Conservation (phyloP, 352 stramenopile genomes). For the Phytophthora gonapodyides region DNA sequence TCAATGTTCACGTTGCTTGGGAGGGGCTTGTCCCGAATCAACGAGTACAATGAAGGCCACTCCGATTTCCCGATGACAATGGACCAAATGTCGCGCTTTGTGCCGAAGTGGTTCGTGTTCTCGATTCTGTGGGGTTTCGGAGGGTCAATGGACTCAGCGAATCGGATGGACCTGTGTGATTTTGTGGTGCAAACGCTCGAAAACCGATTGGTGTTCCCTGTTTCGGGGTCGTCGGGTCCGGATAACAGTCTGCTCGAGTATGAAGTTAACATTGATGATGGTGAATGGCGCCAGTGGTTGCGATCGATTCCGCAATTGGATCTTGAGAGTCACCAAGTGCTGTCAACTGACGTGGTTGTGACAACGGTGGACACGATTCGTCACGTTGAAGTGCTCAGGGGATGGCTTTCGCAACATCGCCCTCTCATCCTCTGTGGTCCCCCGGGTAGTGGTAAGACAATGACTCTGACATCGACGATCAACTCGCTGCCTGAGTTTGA, state of each 20-base stretch:
- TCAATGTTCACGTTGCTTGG: conserved; percentile 97
- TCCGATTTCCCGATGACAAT: conserved; percentile 97
- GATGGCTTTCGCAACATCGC: conserved; percentile 96
- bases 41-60: conserved; percentile 99
- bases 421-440: conserved; percentile 98
- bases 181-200: conserved; percentile 89
- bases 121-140: conserved; percentile 99
- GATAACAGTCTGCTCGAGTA: conserved; percentile 95
- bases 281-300: conserved; percentile 97
- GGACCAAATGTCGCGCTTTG: conserved; percentile 97
- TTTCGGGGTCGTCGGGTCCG: conserved; percentile 46
- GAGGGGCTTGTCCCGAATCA: conserved; percentile 93
- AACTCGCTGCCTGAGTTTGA: conserved; percentile 98
- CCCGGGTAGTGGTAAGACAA: conserved; percentile 99
- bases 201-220: conserved; percentile 89
- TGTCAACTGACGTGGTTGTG: conserved; percentile 98
- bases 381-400: conserved; percentile 97
- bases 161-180: conserved; percentile 92
- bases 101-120: conserved; percentile 98
- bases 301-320: conserved; percentile 97
- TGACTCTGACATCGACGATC: conserved; percentile 99
- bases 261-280: conserved; percentile 96
- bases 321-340: conserved; percentile 97
- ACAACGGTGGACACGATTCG: conserved; percentile 99
- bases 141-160: conserved; percentile 94